Evolutionary conservation across 2,329 filamentous ascomycete genomes (phyloP).

Genomic region (Penicillium sp.): DNA sequence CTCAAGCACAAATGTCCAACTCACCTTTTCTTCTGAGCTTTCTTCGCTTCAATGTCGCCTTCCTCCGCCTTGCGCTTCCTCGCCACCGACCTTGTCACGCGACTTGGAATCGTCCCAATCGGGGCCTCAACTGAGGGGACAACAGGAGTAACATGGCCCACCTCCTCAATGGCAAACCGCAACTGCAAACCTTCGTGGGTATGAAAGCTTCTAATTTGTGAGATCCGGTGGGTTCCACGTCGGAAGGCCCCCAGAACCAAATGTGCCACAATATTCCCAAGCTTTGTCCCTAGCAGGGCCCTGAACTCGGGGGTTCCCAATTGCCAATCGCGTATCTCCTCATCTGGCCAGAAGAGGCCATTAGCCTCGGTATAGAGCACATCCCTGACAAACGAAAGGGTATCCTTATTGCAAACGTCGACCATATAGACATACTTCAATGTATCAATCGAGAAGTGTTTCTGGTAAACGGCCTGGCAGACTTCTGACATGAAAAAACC

Average conservation of each 20-base stretch:
- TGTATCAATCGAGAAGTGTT: neutral
- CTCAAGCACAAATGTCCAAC: neutral
- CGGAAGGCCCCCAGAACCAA: conserved; percentile 4
- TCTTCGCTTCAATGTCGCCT: neutral
- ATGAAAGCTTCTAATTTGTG: neutral
- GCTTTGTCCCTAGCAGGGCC: conserved; percentile 1
- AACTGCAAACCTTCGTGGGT: neutral
- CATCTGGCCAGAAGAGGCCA: neutral
- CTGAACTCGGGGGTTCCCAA: conserved; percentile 1
- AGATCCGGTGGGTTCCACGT: conserved; percentile 2
- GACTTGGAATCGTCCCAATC: neutral
- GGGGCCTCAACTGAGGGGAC: too few species aligned
- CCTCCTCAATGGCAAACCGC: neutral
- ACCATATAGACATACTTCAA: neutral
- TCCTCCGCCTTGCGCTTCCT: neutral
- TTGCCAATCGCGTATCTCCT: neutral
- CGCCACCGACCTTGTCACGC: neutral
- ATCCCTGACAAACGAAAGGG: neutral
- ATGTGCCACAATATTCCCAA: conserved; percentile 1
- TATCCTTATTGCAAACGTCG: neutral
- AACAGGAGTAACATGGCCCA: neutral
- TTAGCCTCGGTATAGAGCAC: neutral
- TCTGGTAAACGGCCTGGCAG: neutral
- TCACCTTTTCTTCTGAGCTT: neutral
- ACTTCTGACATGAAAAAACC: neutral